Evolutionary conservation across 495 filamentous ascomycete species (phyloP), one percentile per base, ranked within the genome.

Genomic region (Thermothielavioides terrestris): DNA sequence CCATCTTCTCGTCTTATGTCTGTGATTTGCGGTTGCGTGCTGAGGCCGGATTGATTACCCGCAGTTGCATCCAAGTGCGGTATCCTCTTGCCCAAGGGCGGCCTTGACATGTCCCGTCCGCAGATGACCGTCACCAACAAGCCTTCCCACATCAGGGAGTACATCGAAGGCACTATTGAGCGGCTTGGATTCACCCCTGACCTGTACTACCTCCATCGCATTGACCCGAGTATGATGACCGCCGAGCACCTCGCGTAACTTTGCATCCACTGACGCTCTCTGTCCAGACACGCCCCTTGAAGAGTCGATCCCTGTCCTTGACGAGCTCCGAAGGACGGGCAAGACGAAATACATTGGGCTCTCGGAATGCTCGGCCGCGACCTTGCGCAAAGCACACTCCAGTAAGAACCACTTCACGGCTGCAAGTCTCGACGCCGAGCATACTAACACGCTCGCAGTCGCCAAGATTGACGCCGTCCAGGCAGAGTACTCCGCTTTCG

Each of bases 401-500:
- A 71, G 72, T 73, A 20, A 25, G 37, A 14, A 25, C 37, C 20
- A 25, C 5, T 25, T 14, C 4, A 40, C 37, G 37, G 21, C 21
- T 15, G 22, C 21, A 25, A 26, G 4, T 18, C 7, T 15, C 8
- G 35, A 21, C 18, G 21, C 18, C n/a, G n/a, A 22, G 35, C 18
- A 9, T 37, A 35, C 35, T 37, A 37, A 37, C 18, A 7, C 37
- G 22, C 25, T n/a, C 4, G 14, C 37, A 34, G 73, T 76, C 52
- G 69, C 71, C 53, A 71, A 68, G 49, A 75, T 76, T 31, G 71
- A 75, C 36, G 73, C 73, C n/a, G 44, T 76, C 18, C 73, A 76
- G 53, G 71, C 71, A 9, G 73, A 76, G 37, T 76, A 75, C 54
- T 76, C 73, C 0, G 69, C 72, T 4, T 75, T 75, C 38, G 71